A percentile compares a stretch with the other conserved stretches of the same genome.
phyloP scores from a whole-genome alignment of 73 alveolate genomes.

The Breviolum minutum region DNA sequence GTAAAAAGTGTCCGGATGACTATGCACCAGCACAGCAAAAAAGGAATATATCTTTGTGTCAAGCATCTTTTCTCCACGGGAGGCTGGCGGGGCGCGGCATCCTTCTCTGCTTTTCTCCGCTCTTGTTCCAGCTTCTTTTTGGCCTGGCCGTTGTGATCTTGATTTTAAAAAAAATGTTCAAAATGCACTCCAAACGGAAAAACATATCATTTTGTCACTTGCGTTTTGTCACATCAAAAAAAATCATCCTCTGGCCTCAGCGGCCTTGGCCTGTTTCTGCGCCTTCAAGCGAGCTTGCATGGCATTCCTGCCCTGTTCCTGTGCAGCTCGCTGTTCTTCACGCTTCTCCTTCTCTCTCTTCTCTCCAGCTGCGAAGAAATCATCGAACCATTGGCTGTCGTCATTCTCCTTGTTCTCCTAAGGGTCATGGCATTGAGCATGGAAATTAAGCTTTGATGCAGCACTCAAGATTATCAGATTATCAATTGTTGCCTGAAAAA shows the following conservation, averaged over 20 bases:
- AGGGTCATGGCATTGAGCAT: background rate
- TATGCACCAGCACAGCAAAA: too few relatives aligned
- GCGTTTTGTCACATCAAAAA: background rate
- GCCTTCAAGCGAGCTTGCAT: slow-evolving; percentile 80
- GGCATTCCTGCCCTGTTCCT: slow-evolving; percentile 82
- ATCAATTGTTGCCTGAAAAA: background rate
- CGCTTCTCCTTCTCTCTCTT: slow-evolving; percentile 15
- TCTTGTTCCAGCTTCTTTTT: slow-evolving; percentile 17
- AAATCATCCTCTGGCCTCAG: background rate
- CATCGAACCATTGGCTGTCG: slow-evolving; percentile 66
- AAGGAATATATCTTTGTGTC: background rate
- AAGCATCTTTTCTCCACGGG: background rate
- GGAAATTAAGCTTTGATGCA: background rate
- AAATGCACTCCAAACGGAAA: too few relatives aligned
- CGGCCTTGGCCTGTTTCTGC: slow-evolving; percentile 9
- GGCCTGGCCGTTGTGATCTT: background rate
- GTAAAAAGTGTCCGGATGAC: too few relatives aligned
- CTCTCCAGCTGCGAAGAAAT: slow-evolving; percentile 27
- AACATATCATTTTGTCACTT: background rate
- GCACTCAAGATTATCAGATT: background rate
- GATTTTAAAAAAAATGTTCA: too few relatives aligned
- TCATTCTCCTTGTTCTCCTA: slow-evolving; percentile 88
- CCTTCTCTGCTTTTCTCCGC: slow-evolving; percentile 29
- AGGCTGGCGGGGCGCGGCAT: background rate
- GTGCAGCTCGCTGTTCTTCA: slow-evolving; percentile 29